phyloP scores from a whole-genome alignment of 116 monocot species.

The Posidonia oceanica region DNA sequence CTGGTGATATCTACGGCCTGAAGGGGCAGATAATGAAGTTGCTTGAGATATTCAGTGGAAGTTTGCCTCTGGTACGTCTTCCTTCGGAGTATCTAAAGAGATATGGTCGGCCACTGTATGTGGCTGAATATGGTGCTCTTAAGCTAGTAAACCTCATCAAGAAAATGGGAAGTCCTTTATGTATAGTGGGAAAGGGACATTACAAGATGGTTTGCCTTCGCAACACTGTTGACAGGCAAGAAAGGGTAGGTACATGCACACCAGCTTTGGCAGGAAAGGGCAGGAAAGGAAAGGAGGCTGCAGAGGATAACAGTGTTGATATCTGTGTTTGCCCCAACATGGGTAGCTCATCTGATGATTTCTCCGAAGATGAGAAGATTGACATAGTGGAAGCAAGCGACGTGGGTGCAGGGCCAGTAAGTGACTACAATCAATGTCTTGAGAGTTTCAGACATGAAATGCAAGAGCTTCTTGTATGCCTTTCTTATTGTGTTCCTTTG shows the following conservation, averaged over 20 bases:
- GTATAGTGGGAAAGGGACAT: slow-evolving; percentile 50
- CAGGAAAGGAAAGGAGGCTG: slow-evolving; percentile 21
- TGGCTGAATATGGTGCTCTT: slow-evolving; percentile 62
- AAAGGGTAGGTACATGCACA: slow-evolving; percentile 15
- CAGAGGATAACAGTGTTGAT: slow-evolving; percentile 16
- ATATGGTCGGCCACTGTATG: slow-evolving; percentile 59
- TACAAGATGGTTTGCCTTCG: slow-evolving; percentile 48
- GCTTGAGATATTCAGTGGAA: slow-evolving; percentile 63
- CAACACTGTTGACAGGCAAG: slow-evolving; percentile 20
- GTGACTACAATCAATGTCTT: slow-evolving; percentile 10
- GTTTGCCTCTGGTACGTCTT: slow-evolving; percentile 52
- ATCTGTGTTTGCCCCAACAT: slow-evolving; percentile 15
- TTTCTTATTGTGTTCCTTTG: slow-evolving; percentile 51
- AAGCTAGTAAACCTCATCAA: slow-evolving; percentile 64
- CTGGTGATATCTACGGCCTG: slow-evolving; percentile 70
- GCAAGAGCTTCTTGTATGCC: slow-evolving; percentile 86
- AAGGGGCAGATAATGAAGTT: slow-evolving; percentile 54
- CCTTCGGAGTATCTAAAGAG: slow-evolving; percentile 55
- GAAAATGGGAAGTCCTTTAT: slow-evolving; percentile 47
- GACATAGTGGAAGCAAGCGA: slow-evolving; percentile 22
- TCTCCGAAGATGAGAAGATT: slow-evolving; percentile 35
- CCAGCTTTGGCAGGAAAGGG: slow-evolving; percentile 19
- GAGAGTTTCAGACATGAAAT: slow-evolving; percentile 51
- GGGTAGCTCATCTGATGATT: slow-evolving; percentile 61
- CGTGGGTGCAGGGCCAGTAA: slow-evolving; percentile 12